These are phyloP conservation scores for Candida pseudofarinosa DNA, from an alignment of 805 yeast genomes.

Conservation along the genomic window DNA sequence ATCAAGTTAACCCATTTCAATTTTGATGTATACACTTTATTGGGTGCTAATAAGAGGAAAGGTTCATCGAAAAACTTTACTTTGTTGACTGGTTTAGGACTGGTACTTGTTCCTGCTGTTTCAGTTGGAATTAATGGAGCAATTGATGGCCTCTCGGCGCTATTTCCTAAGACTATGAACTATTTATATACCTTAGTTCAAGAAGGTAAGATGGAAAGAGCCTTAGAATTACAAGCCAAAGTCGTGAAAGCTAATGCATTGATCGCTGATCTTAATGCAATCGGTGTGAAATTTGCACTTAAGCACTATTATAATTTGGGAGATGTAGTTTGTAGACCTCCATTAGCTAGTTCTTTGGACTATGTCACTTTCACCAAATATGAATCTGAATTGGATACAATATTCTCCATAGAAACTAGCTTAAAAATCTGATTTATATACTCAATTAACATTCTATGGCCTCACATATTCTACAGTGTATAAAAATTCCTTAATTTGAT, in stretches of 20 bases:
- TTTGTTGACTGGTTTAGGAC: constrained; percentile 24
- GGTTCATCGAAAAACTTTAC: constrained; percentile 14
- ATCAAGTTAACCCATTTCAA: constrained; percentile 24
- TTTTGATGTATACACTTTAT: constrained; percentile 16
- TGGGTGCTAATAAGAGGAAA: constrained; percentile 12
- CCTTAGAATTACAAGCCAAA: constrained; percentile 16
- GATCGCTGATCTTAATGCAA: constrained; percentile 25
- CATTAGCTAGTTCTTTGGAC: constrained; percentile 14
- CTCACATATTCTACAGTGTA: too few species aligned
- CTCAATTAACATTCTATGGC: too few species aligned
- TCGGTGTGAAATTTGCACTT: constrained; percentile 25
- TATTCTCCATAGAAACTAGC: constrained; percentile 9
- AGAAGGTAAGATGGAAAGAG: constrained; percentile 14
- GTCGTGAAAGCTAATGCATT: constrained; percentile 22
- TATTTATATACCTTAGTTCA: constrained; percentile 12
- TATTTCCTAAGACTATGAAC: constrained; percentile 20
- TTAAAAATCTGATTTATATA: constrained; percentile 5
- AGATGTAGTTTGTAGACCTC: constrained; percentile 25
- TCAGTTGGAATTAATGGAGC: constrained; percentile 20
- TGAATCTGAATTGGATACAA: constrained; percentile 10
- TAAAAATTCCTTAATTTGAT: too few species aligned
- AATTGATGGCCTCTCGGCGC: constrained; percentile 21
- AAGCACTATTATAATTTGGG: constrained; percentile 21
- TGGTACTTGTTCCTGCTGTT: constrained; percentile 20
- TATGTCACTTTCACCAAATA: constrained; percentile 10